Conservation (phyloP, 257 asterid species). For the Vinca minor region DNA sequence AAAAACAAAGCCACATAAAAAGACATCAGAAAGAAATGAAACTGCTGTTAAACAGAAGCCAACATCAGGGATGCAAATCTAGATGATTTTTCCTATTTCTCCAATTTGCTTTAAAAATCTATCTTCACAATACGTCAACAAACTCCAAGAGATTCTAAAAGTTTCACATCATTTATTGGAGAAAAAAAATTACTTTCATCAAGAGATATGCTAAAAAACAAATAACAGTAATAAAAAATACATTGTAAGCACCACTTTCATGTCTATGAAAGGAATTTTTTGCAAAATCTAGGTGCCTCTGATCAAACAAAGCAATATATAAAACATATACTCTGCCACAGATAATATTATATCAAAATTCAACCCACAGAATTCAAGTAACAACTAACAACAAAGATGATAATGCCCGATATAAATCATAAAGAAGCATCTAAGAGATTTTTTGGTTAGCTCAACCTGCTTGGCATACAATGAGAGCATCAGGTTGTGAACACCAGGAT, state of each 20-base stretch:
- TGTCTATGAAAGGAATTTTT: not conserved
- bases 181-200: not conserved
- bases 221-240: not conserved
- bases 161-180: not conserved
- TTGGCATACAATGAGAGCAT: slow-evolving; percentile 78
- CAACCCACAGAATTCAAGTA: too few species aligned
- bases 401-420: not conserved
- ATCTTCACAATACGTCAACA: not conserved
- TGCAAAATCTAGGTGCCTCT: not conserved
- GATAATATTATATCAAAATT: not conserved
- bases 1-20: not conserved
- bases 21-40: not conserved
- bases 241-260: not conserved
- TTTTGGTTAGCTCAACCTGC: slow-evolving; percentile 78
- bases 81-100: not conserved
- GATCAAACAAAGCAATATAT: too few species aligned
- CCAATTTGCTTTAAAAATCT: not conserved
- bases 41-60: not conserved
- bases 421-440: too few species aligned
- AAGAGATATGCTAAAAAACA: not conserved
- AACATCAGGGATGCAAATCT: not conserved
- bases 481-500: slow-evolving; percentile 90
- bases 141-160: not conserved
- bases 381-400: too few species aligned
- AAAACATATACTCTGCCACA: too few species aligned